A percentile compares a stretch with the other conserved stretches of the same genome.
phyloP scores from a whole-genome alignment of 2,329 filamentous ascomycete genomes.

The Colletotrichum lindemuthianum region DNA sequence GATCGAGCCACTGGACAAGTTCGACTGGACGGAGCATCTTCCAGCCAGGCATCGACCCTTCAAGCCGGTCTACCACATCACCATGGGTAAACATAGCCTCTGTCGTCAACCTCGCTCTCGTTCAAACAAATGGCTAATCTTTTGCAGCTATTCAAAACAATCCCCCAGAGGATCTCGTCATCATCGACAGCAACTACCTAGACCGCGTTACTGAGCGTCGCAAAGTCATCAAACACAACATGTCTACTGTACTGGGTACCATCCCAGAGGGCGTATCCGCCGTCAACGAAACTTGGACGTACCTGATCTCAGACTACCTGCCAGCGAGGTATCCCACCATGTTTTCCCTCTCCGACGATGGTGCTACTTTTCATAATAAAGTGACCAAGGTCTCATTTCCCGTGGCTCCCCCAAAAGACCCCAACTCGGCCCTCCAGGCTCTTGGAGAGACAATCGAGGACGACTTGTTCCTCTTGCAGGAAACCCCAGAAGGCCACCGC shows the following conservation, averaged over 20 bases:
- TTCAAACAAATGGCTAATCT: constrained; percentile 1
- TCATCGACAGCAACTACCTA: constrained; percentile 62
- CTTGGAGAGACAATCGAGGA: constrained; percentile 65
- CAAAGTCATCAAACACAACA: constrained; percentile 50
- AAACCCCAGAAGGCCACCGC: constrained; percentile 53
- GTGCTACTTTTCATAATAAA: constrained; percentile 49
- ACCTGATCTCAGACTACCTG: constrained; percentile 58
- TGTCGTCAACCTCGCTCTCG: neutral
- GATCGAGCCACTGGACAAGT: constrained; percentile 43
- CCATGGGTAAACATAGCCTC: constrained; percentile 55
- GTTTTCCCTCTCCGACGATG: constrained; percentile 51
- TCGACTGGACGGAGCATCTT: constrained; percentile 52
- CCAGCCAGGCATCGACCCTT: constrained; percentile 57
- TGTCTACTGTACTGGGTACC: constrained; percentile 53
- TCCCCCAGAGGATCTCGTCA: constrained; percentile 60
- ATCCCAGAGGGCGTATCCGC: constrained; percentile 51
- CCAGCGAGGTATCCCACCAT: constrained; percentile 59
- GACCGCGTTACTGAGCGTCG: constrained; percentile 53
- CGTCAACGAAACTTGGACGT: constrained; percentile 60
- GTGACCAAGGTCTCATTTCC: constrained; percentile 48
- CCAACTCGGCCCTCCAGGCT: constrained; percentile 48
- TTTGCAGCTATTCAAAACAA: constrained; percentile 53
- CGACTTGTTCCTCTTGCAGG: constrained; percentile 61
- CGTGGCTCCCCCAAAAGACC: constrained; percentile 42
- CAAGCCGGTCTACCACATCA: constrained; percentile 63